Base-by-base conservation (phyloP, 805 yeast species). In the Yarrowia phangngaensis region DNA sequence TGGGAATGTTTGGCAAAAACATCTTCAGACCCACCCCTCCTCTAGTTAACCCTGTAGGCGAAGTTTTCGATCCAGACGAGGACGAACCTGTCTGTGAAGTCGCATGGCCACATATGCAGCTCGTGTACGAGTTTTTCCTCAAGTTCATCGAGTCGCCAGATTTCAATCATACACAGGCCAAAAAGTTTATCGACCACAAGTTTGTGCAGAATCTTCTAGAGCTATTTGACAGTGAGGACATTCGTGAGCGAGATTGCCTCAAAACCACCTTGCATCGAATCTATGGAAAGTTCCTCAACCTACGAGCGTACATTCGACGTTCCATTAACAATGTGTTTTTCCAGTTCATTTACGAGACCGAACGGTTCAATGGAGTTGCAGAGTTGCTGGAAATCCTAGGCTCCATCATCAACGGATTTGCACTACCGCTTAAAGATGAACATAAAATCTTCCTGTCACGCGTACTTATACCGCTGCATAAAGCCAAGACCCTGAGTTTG, bases 81-180 rank as follows among this genome's bases (percentile, higher is more conserved):
- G 98, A 92, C 69, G 98, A 92, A 67, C 97, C 97, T 3, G 95
- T 92, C 28, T 79, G 80, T 58, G 97, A 92, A 64, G 78, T 90
- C 55, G 89, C 97, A 8, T 92, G 98, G 98, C 95, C 97, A 9
- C 98, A 92, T 64, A 92, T 92, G 97, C 95, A 87, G 66, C 76
- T 88, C 32, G 95, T 89, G 23, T 92, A 92, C 69, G 97, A 92
- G 65, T 87, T 92, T 60, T 90, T 92, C 63, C 70, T 92, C 53
- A 73, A 95, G 60, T 90, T 92, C 66, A 82, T 92, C 48, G 97
- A 92, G 68, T 80, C 90, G 55, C 94, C 95, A 2, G 97, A 89
- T 67, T 90, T 92, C 66, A 85, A 86, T 62, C 95, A 89, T 62
- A 87, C 87, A 48, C 71, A 84, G 38, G 98, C 98, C 22, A 89